Percentiles rank a stretch among this genome's conserved stretches.
These are phyloP conservation scores for Cinchona pubescens DNA, from an alignment of 257 asterid species.

Conservation along the genomic window DNA sequence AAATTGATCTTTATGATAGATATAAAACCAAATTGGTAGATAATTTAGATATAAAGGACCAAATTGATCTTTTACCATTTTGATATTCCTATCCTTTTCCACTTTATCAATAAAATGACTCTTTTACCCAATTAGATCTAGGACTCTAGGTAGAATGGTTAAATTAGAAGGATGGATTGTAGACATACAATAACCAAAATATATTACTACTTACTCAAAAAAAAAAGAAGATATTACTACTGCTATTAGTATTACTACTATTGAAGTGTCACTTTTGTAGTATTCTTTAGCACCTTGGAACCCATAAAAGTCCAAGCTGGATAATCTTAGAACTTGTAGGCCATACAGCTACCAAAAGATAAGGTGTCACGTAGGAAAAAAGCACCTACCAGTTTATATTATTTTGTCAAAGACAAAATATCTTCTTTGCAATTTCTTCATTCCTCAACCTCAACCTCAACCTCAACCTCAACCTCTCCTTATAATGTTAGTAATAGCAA, in stretches of 20 bases:
- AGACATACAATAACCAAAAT: neutral
- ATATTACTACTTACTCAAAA: too few species aligned
- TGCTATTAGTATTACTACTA: too few species aligned
- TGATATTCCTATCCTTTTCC: too few species aligned
- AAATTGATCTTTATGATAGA: too few species aligned
- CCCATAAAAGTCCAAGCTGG: neutral
- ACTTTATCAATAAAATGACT: neutral
- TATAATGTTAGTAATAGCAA: neutral
- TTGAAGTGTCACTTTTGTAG: too few species aligned
- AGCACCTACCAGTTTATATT: neutral
- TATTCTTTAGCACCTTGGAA: neutral
- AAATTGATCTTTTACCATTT: too few species aligned
- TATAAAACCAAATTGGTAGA: too few species aligned
- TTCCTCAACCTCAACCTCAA: neutral
- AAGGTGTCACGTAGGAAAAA: slow-evolving; percentile 15
- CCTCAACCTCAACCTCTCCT: neutral
- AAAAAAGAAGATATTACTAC: too few species aligned
- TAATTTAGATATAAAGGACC: too few species aligned
- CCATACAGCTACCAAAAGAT: slow-evolving; percentile 9
- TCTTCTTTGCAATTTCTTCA: neutral
- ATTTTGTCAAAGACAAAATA: neutral
- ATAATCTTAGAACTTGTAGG: neutral
- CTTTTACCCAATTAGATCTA: neutral
- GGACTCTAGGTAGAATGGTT: too few species aligned
- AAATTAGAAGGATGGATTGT: neutral